A percentile compares a stretch with the other conserved stretches of the same genome.
These are phyloP conservation scores for Pelargonium citronellum DNA, from an alignment of 441 rosid species.

Conservation along the genomic window DNA sequence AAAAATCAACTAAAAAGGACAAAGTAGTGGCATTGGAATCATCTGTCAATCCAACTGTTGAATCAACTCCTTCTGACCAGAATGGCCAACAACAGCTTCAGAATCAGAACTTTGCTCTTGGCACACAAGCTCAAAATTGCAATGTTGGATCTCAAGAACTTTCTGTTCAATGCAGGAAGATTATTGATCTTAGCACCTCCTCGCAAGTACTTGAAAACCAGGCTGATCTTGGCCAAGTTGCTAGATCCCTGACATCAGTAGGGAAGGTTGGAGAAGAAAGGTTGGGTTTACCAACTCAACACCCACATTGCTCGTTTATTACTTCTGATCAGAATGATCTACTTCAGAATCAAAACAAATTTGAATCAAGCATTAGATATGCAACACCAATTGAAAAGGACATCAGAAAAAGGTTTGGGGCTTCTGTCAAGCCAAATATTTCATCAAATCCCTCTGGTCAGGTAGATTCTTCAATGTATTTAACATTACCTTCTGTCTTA, in stretches of 20 bases:
- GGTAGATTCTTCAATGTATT: conserved; percentile 38
- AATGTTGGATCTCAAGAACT: conserved; percentile 8
- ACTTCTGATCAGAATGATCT: too few relatives aligned
- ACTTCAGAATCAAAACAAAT: conserved; percentile 30
- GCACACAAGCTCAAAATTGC: conserved; percentile 28
- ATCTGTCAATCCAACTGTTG: conserved; percentile 21
- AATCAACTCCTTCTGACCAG: conserved; percentile 20
- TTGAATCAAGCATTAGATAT: conserved; percentile 32
- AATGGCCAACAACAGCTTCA: conserved; percentile 14
- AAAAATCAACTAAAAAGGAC: conserved; percentile 17
- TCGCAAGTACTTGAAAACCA: background rate
- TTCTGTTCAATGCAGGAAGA: too few relatives aligned
- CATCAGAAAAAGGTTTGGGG: conserved; percentile 20
- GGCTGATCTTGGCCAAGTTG: conserved; percentile 20
- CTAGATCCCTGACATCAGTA: conserved; percentile 17
- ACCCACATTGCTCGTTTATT: too few relatives aligned
- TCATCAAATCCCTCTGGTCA: conserved; percentile 25
- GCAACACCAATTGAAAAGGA: conserved; percentile 8
- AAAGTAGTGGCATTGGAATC: conserved; percentile 19
- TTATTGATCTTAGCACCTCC: too few relatives aligned
- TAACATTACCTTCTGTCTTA: conserved; percentile 31
- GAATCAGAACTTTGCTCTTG: background rate
- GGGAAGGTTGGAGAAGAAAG: conserved; percentile 27
- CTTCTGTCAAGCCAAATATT: conserved; percentile 25
- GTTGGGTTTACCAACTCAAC: background rate